A percentile compares a stretch with the other conserved stretches of the same genome.
Evolutionary conservation across 73 alveolate species (phyloP).

Genomic region (Diophrys appendiculata): DNA sequence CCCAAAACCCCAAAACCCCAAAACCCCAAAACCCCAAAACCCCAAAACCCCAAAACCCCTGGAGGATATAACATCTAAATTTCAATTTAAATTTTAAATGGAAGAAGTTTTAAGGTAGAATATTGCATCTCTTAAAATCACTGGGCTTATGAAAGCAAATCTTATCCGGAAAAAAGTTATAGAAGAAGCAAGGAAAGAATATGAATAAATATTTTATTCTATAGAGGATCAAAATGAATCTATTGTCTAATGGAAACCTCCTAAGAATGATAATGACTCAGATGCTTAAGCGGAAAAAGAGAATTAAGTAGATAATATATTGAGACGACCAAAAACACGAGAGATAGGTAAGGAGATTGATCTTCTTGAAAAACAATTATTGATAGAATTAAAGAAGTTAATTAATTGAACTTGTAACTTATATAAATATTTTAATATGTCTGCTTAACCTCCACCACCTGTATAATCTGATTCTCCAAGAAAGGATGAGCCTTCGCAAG

Average conservation of each 20-base stretch:
- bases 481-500: not conserved
- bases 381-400: not conserved
- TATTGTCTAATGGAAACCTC: no score
- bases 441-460: not conserved
- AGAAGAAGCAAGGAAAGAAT: conserved; percentile 1
- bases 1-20: no score
- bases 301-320: not conserved
- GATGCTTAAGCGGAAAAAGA: no score
- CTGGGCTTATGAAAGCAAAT: not conserved
- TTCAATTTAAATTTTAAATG: not conserved
- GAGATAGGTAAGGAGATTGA: not conserved
- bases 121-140: not conserved
- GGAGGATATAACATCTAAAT: no score
- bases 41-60: no score
- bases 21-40: no score
- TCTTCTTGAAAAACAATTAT: not conserved
- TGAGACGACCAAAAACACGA: not conserved
- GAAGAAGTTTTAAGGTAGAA: not conserved
- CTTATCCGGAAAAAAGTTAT: not conserved
- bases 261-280: no score
- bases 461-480: not conserved
- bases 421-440: not conserved
- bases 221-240: no score
- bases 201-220: not conserved
- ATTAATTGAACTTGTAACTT: not conserved